Evolutionary conservation across 441 rosid genomes (phyloP), one percentile per base, ranked within the genome.

Genomic region (Populus trichocarpa): DNA sequence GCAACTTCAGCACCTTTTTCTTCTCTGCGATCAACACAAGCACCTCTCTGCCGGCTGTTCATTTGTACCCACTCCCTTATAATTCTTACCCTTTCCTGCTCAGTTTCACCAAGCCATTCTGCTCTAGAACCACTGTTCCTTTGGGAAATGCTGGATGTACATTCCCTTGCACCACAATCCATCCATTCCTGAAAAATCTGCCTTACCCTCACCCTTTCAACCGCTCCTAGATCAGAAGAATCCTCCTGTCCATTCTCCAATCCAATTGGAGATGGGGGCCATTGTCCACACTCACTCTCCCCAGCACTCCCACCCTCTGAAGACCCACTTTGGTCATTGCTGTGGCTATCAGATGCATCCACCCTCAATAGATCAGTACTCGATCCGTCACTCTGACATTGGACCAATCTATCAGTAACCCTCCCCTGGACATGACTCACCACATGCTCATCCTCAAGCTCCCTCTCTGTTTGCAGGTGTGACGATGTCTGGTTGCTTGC

Each of bases 71-170:
- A 87, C 88, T 91, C 96, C 87, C 99, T 90, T 81, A 88, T 86
- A 67, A 86, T 79, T 85, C 99, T 90, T 69, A 95, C 96, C 80
- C 98, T 92, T 87, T 89, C 97, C 86, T 91, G 99, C 81, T 95
- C 98, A 36, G 86, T 89, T 87, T 95, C 97, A 57, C 96, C 97
- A 66, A 93, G 92, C 96, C 94, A 87, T 69, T 90, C 93, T 8
- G 86, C 88, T 81, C 91, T 90, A 53, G 95, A 67, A 77, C 82
- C 76, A 75, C 85, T 85, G 46, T 72, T 87, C 82, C 84, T 46
- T 40, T 40, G 84, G 26, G 91, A 86, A 71, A 83, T 83, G 80
- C 82, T 79, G 22, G 95, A 76, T 46, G 84, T 25, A 10, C 81
- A 79, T 23, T 91, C 97, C 74, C 90, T 89, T 5, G 78, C 78